Evolutionary conservation across 169 alveolate genomes (phyloP).

Genomic region (Plasmodium coatneyi): DNA sequence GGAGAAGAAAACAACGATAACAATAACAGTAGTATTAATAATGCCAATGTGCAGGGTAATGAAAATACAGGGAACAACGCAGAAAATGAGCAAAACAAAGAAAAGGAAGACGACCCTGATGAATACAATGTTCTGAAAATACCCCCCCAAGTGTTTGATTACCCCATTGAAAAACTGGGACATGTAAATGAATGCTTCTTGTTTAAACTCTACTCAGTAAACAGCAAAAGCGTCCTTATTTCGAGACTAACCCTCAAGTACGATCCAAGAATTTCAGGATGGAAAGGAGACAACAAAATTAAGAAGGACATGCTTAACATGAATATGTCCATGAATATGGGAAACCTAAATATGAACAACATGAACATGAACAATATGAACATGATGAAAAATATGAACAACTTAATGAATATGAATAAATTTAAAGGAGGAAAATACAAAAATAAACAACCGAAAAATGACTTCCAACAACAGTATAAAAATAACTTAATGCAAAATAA

Average conservation of each 20-base stretch:
- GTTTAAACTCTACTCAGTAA: slow-evolving; percentile 73
- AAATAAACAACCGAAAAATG: slow-evolving; percentile 55
- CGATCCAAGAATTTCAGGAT: slow-evolving; percentile 80
- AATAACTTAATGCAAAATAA: slow-evolving; percentile 68
- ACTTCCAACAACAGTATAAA: slow-evolving; percentile 70
- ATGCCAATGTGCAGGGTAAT: neutral
- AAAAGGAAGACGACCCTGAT: slow-evolving; percentile 67
- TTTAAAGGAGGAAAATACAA: slow-evolving; percentile 61
- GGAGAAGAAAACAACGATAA: slow-evolving; percentile 3
- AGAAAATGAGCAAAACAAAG: neutral
- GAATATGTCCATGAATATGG: slow-evolving; percentile 1
- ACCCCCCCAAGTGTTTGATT: slow-evolving; percentile 77
- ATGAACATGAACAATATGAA: slow-evolving; percentile 36
- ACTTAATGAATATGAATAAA: slow-evolving; percentile 31
- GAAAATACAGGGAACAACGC: neutral
- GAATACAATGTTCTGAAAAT: slow-evolving; percentile 77
- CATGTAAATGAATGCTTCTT: slow-evolving; percentile 79
- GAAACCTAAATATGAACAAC: slow-evolving; percentile 12
- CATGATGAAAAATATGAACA: slow-evolving; percentile 52
- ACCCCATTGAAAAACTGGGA: slow-evolving; percentile 73
- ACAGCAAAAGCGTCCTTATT: slow-evolving; percentile 73
- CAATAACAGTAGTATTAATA: neutral
- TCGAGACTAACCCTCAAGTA: slow-evolving; percentile 74
- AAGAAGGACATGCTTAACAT: slow-evolving; percentile 64
- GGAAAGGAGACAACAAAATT: slow-evolving; percentile 70